Base-by-base conservation (phyloP, 140 eudicot genomes). In the Oenanthe javanica region DNA sequence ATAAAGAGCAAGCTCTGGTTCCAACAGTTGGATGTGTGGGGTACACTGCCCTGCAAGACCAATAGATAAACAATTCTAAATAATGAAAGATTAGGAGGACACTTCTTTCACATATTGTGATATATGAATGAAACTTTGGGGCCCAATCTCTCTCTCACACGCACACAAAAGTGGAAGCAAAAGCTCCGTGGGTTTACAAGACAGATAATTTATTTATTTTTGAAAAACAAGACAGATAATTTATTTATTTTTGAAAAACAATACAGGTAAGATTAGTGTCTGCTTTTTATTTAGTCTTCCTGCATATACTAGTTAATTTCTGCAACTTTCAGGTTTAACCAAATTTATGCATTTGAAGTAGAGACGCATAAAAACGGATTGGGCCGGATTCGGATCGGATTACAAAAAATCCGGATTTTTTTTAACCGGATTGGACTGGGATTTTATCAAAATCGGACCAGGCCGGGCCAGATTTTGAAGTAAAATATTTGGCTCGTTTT, bases 1-100 rank as follows among this genome's bases (percentile, higher is more conserved):
- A 79, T 87, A 96, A 71, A 96, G 89, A 67, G 98, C 98, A 76
- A 86, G 89, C 87, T 96, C 99, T 18, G 97, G 90, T 51, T 96
- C 99, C 89, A 96, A 76, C 70, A 87, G 89, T 66, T 87, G 90
- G 74, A 85, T 70, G 51, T 50, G 64, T 4, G 81, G 82, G 66
- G 77, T 70, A 86, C 88, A 50, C n/a, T 78, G 21, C 50, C 91
- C 98, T 93, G 74, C 80, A 81, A 82, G 40, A 1, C 40, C 40
- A 36, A 36, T 36, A 36, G 40, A 45, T 75, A 13, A 57, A 64
- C 12, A 70, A 82, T 74, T 74, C 71, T 42, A 46, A 73, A 0
- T 18, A 75, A n/a, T 75, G 13, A n/a, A 75, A 75, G 43, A 75
- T 25, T 47, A 23, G 1, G 2, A 50, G 4, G 78, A 48, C 63